Evolutionary conservation across 2,329 filamentous ascomycete genomes (phyloP), one percentile per base, ranked within the genome.

Genomic region (Ophiostoma tasmaniense): DNA sequence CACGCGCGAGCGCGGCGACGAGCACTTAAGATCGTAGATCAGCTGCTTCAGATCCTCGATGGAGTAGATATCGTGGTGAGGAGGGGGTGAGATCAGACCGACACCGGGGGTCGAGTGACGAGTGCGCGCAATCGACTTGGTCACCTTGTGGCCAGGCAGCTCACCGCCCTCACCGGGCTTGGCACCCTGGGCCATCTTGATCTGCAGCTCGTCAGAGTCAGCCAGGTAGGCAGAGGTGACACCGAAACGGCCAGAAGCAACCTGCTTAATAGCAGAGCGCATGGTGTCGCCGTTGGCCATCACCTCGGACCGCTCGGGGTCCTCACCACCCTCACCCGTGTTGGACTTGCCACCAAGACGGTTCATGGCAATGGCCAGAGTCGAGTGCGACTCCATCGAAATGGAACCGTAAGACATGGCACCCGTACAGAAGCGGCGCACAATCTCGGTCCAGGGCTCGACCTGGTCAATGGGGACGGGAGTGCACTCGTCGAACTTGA

Each of bases 341-440:
- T 98, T 98, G 55, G 93, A 97, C 81, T 97, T 98, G 75, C 94
- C 94, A 55, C 94, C 94, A 55, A 98, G 86, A 74, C 94, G 87
- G 82, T 98, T 98, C 93, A 98, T 97, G 73, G 94, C 94, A 69
- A 98, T 90, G 73, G 94, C 94, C 66, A 98, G 83, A 14, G 94
- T 97, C 22, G 94, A 97, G 82, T 98, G 94, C 67, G 94, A 94
- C 79, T 98, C 94, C 92, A 97, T 97, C 6, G 94, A 97, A 75
- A 98, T 98, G 55, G 94, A 97, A 65, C 94, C 94, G 77, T 98
- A 98, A 2, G 94, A 98, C 94, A 98, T 98, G 74, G 94, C 94
- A 77, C 94, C 94, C 52, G 94, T 97, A 75, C 94, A 95, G 82
- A 97, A 97, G 72, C 94, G 91, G 73, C 94, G 91, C 64, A 97